phyloP scores from a whole-genome alignment of 208 protist genomes.

The Wallacemonas sp. region DNA sequence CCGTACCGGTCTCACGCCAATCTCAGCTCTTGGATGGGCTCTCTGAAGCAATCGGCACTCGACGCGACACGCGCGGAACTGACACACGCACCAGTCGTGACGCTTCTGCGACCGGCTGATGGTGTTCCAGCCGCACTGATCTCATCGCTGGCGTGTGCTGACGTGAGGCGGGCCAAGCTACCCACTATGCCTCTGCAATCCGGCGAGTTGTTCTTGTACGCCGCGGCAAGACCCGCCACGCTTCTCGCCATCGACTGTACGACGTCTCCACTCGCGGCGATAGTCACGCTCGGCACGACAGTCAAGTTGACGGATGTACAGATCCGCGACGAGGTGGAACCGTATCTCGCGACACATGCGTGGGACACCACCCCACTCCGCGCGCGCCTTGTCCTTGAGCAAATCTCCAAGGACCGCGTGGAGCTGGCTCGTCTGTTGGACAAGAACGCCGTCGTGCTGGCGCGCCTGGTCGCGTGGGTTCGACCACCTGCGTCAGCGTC shows the following conservation, averaged over 20 bases:
- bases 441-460: conserved; percentile 46
- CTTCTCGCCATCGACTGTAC: conserved; percentile 37
- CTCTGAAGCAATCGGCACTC: background rate
- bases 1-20: background rate
- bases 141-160: background rate
- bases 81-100: conserved; percentile 3
- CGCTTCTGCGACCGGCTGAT: background rate
- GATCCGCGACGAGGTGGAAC: conserved; percentile 21
- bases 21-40: background rate
- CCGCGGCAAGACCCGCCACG: background rate
- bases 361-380: background rate
- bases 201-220: conserved; percentile 43
- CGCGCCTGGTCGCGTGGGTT: conserved; percentile 41
- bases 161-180: conserved; percentile 13
- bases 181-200: conserved; percentile 47
- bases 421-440: conserved; percentile 30
- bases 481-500: background rate
- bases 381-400: conserved; percentile 17
- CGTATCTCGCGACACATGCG: conserved; percentile 3
- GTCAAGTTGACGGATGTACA: conserved; percentile 27
- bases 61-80: background rate
- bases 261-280: conserved; percentile 29
- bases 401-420: conserved; percentile 2
- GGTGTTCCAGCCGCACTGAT: background rate
- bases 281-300: conserved; percentile 26